phyloP scores from a whole-genome alignment of 768 basidiomycete species.

The Termitomyces sp. region DNA sequence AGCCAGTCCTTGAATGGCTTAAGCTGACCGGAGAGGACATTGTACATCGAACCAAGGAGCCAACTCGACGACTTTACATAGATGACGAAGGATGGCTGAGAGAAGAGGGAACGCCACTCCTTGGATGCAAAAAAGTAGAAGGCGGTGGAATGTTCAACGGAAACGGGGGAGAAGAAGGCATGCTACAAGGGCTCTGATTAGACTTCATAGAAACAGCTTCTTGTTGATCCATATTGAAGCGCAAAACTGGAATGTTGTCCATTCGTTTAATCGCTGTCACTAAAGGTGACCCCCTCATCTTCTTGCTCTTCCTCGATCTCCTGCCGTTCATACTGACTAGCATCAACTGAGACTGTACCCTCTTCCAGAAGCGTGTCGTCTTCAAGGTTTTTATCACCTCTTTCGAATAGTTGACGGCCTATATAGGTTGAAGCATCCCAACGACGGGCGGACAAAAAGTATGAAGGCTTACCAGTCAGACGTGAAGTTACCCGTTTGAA shows the following conservation, averaged over 20 bases:
- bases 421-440: constrained; percentile 2
- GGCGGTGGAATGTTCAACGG: constrained; percentile 53
- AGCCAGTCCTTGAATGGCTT: constrained; percentile 73
- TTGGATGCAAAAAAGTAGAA: constrained; percentile 58
- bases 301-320: constrained; percentile 62
- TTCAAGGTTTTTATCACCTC: constrained; percentile 63
- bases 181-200: constrained; percentile 55
- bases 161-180: constrained; percentile 49
- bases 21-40: constrained; percentile 53
- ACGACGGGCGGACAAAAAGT: background rate
- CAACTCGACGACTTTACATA: constrained; percentile 31
- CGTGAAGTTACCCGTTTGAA: constrained; percentile 60
- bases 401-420: constrained; percentile 95
- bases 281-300: constrained; percentile 69
- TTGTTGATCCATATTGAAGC: background rate
- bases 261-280: constrained; percentile 74
- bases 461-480: constrained; percentile 54
- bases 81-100: constrained; percentile 59
- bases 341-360: constrained; percentile 81
- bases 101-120: constrained; percentile 51
- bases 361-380: constrained; percentile 85
- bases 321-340: constrained; percentile 83
- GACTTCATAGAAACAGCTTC: constrained; percentile 16
- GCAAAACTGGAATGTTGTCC: background rate
- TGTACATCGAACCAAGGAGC: constrained; percentile 29